Evolutionary conservation across 345 rosid genomes (phyloP), one percentile per base, ranked within the genome.

Genomic region (Acer campestre): DNA sequence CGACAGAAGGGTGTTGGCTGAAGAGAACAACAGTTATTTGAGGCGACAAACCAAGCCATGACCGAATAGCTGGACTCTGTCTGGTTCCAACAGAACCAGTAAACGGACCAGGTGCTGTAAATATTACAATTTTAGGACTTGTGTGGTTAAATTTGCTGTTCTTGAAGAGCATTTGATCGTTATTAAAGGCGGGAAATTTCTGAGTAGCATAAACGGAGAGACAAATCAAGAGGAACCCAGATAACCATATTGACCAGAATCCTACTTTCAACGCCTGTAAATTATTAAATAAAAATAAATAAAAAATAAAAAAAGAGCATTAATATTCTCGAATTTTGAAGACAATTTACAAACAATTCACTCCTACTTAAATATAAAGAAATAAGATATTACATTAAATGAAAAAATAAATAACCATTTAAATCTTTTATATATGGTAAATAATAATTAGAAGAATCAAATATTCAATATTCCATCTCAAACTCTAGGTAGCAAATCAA

Each of bases 31-130:
- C 92, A 0, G 74, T 81, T 82, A 96, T 46, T 62, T 83, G 83
- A 5, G 94, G 82, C 18, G 97, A 91, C 81, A 92, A 83, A 84
- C 88, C 88, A 70, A 93, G 95, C 98, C 99, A 93, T 42, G 99
- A 91, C 1, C 88, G 92, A 81, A 95, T 61, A 74, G 86, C 85
- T 14, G 88, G 68, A 44, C 82, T 71, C 85, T 89, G 97, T 77
- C 74, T 85, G 59, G 75, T 38, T 29, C 88, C 90, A 62, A 27
- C 82, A 12, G 90, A 82, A 51, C 86, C 90, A 20, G 38, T 14
- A 63, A 80, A 75, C 38, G 89, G 90, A 55, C 67, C 23, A 53
- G 92, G 88, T 11, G 92, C 87, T 0, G 98, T 80, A 73, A 95
- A 93, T 13, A 95, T 83, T 27, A 93, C 83, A 82, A 93, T 89